Evolutionary conservation across 768 basidiomycete species (phyloP), one percentile per base, ranked within the genome.

Genomic region (Mycena leptocephala): DNA sequence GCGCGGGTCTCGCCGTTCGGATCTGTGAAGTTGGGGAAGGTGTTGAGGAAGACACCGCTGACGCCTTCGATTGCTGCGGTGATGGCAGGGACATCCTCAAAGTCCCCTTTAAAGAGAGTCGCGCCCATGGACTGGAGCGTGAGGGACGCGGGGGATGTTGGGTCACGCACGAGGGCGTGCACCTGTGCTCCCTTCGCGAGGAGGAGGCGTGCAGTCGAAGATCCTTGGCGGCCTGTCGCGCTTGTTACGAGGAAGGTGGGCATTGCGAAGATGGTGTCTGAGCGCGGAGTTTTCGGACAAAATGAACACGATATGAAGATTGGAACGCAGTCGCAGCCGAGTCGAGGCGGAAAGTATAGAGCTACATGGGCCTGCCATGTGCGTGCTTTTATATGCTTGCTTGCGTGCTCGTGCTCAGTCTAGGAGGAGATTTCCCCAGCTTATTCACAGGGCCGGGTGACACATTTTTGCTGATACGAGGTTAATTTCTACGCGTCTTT

Each of bases 161-260:
- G 28, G 63, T 77, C 72, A 11, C 72, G 72, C 22, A 77, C 76
- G 1, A 77, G 76, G 20, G 68, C 76, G 62, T 74, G 22, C 14
- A 77, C 72, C 35, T 70, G 32, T n/a, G 67, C 62, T 9, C 72
- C 76, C 14, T 70, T 24, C 16, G 72, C 68, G 43, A 77, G 61
- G 24, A 77, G 76, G 24, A 77, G 10, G 39, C 58, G 66, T 16
- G 72, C 76, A 1, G 76, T 71, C 35, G 76, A 74, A 18, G 68
- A 26, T 26, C 76, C 76, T 64, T 77, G 76, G 33, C 76, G 76
- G 68, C 76, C 76, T 11, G 76, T 77, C 4, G 72, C 76, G 35
- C 14, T 66, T 22, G 76, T 77, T 26, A 77, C 43, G 55, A 77
- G 76, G 58, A 74, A 77, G 14, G 33, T 67, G 14, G 76, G 58